Base-by-base conservation (phyloP, 208 protist species). In the Trypanosoma mega region DNA sequence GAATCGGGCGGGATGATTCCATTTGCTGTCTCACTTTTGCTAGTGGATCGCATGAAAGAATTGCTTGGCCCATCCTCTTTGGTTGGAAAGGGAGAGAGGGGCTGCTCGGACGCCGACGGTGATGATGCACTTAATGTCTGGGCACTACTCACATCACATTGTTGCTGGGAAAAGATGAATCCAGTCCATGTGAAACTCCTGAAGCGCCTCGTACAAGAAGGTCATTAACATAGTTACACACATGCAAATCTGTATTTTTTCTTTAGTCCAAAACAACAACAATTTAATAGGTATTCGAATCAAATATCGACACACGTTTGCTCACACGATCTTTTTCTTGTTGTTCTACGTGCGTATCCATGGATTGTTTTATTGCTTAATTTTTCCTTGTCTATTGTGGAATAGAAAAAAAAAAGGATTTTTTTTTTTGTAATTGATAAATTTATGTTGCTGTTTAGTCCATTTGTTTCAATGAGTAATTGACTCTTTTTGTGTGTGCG, bases 11-110 rank as follows among this genome's bases (percentile, higher is more conserved):
- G 12, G 8, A 12, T 39, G 1, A 69, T 90, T 33, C 79, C 83
- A 0, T 60, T 58, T 34, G 57, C 43, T 11, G 72, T 58, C 8
- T 84, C 83, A 11, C 64, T 87, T 20, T 44, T 77, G n/a, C 36
- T 90, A 4, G 63, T 90, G 31, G 83, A 85, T 29, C 70, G 64
- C 43, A 62, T 81, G 54, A 86, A 79, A 41, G 63, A 58, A 31
- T 61, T 37, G 30, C 24, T 63, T 2, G 31, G 45, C 33, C 7
- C 36, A 7, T 18, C 48, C 2, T 24, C 8, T 36, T 51, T 31
- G 0, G 20, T 1, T 30, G 18, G 7, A 33, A 18, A 21, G 5
- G 16, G 8, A n/a, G n/a, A 24, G 20, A 43, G 31, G n/a, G n/a
- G n/a, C n/a, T n/a, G n/a, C n/a, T n/a, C n/a, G n/a, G n/a, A n/a